Evolutionary conservation across 345 rosid genomes (phyloP), one percentile per base, ranked within the genome.

Genomic region (Eucalyptus curtisii): DNA sequence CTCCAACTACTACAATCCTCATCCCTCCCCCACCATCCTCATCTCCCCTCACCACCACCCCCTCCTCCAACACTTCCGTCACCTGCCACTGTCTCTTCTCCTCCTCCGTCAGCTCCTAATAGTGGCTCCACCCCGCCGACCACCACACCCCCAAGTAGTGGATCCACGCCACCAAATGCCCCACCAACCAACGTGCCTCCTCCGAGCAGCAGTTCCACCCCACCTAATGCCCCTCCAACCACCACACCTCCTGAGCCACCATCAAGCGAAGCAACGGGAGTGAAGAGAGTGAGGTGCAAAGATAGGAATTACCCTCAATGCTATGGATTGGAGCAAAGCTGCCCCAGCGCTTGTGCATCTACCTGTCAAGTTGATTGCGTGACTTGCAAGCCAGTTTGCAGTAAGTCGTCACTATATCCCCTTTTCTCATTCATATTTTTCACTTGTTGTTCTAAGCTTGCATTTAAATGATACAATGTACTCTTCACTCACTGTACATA

Each of bases 301-400:
- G 89, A 92, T 90, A 76, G 81, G 42, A 88, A 85, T 15, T 93
- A 90, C 81, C 88, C 92, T 85, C 88, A 90, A 4, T 96, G 97
- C 91, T 94, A 92, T 61, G 90, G 91, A 86, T 37, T 85, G 82
- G 91, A 92, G 90, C 90, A 91, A 44, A 33, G 13, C 44, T 93
- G 98, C 90, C 98, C 95, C 4, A 84, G 49, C 49, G 44, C 88
- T 66, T 95, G 98, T 89, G 94, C 96, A 15, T 86, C 85, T 80
- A 92, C 91, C 86, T 96, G 96, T 85, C 90, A 90, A 68, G 95
- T 94, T 22, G 96, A 94, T 79, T 96, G 98, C 17, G 91, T 89
- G 66, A 93, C 95, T 88, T 95, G 96, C 95, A 95, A 92, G 86
- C 92, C 95, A 84, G 88, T 93, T 52, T 96, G 98, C 90, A 89